These are phyloP conservation scores for Magnolia officinalis DNA, from an alignment of 164 flowering plant species.

Conservation along the genomic window DNA sequence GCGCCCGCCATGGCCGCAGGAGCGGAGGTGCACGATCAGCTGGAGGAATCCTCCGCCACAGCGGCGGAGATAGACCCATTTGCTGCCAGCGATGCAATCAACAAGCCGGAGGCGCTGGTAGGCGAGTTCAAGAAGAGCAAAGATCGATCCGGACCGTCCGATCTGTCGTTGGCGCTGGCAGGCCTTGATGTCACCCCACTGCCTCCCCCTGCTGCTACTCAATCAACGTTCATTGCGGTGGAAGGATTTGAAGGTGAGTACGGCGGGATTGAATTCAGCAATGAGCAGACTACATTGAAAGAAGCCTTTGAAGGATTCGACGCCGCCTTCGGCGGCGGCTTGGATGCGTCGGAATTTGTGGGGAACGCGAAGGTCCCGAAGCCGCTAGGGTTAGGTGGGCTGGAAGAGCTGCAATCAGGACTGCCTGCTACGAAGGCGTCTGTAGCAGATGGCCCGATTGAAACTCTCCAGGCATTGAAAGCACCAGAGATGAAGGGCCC, in stretches of 20 bases:
- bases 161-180: slow-evolving; percentile 61
- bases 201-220: slow-evolving; percentile 89
- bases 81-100: slow-evolving; percentile 82
- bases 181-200: slow-evolving; percentile 80
- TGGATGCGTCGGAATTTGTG: slow-evolving; percentile 91
- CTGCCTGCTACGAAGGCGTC: slow-evolving; percentile 29
- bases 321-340: slow-evolving; percentile 93
- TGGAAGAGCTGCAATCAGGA: slow-evolving; percentile 66
- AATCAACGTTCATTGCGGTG: slow-evolving; percentile 69
- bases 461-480: slow-evolving; percentile 60
- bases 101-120: slow-evolving; percentile 62
- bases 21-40: slow-evolving; percentile 3
- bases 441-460: slow-evolving; percentile 52
- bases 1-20: slow-evolving; percentile 25
- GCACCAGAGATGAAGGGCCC: slow-evolving; percentile 84
- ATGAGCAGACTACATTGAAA: slow-evolving; percentile 60
- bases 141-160: slow-evolving; percentile 41
- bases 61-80: slow-evolving; percentile 69
- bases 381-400: slow-evolving; percentile 58
- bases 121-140: slow-evolving; percentile 82
- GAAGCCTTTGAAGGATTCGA: slow-evolving; percentile 89
- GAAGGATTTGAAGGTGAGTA: slow-evolving; percentile 97
- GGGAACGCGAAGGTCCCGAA: slow-evolving; percentile 50
- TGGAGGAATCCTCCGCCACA: not conserved
- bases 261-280: slow-evolving; percentile 86